Percentiles rank a stretch among this genome's conserved stretches.
Conservation (phyloP, 768 basidiomycete genomes). For the Suillus plorans region DNA sequence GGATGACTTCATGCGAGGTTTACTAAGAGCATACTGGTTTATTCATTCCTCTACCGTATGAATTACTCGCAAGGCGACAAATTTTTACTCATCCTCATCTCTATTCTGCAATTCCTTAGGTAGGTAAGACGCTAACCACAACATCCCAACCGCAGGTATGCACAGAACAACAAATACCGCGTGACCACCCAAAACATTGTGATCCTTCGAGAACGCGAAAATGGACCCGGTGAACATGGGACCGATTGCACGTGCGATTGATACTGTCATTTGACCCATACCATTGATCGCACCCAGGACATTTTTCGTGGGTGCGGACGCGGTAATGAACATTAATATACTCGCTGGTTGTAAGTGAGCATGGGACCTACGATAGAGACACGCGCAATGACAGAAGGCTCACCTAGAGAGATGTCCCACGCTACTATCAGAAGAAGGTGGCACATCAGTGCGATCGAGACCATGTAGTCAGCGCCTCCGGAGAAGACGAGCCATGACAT, state of each 20-base stretch:
- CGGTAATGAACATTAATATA: constrained; percentile 33
- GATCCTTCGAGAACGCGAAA: constrained; percentile 51
- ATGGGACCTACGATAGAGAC: no score
- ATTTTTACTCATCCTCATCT: constrained; percentile 13
- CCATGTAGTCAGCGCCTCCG: constrained; percentile 28
- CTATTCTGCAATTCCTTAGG: constrained; percentile 41
- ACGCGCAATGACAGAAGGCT: constrained; percentile 20
- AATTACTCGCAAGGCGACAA: no score
- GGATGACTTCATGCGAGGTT: background rate
- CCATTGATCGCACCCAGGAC: constrained; percentile 56
- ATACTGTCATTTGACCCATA: constrained; percentile 52
- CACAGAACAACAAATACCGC: constrained; percentile 43
- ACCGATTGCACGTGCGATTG: constrained; percentile 48
- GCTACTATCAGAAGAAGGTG: constrained; percentile 50
- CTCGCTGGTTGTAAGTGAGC: constrained; percentile 17
- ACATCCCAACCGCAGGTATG: constrained; percentile 12
- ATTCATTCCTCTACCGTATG: background rate
- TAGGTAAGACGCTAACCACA: constrained; percentile 35
- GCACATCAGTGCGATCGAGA: constrained; percentile 47
- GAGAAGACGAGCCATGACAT: constrained; percentile 17
- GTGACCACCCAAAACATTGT: constrained; percentile 45
- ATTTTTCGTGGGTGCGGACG: constrained; percentile 25
- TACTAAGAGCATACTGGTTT: background rate
- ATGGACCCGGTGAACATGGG: constrained; percentile 56
- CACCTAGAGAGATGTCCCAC: constrained; percentile 57